Percentiles rank a stretch among this genome's conserved stretches.
Evolutionary conservation across 2,329 filamentous ascomycete genomes (phyloP).

Genomic region (Hypoxylon sp.): DNA sequence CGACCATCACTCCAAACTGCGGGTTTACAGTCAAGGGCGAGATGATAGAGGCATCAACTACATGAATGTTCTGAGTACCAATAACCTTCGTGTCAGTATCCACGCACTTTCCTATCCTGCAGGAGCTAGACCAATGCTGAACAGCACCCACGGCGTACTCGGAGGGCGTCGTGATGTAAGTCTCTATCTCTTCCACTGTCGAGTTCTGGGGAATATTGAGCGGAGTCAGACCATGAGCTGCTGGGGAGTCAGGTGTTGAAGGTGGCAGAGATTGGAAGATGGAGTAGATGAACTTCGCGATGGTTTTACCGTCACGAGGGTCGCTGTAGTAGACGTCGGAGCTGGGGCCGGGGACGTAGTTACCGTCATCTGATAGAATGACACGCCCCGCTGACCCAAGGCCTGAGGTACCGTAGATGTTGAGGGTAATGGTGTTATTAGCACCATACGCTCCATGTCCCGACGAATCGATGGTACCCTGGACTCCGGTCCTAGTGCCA

Average conservation of each 20-base stretch:
- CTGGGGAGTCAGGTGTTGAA: slow-evolving; percentile 48
- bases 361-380: slow-evolving; percentile 56
- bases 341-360: slow-evolving; percentile 59
- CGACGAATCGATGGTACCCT: slow-evolving; percentile 65
- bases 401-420: slow-evolving; percentile 69
- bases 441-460: slow-evolving; percentile 58
- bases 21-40: slow-evolving; percentile 67
- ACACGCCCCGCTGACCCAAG: slow-evolving; percentile 63
- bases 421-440: slow-evolving; percentile 66
- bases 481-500: slow-evolving; percentile 59
- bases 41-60: slow-evolving; percentile 65
- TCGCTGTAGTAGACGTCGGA: slow-evolving; percentile 62
- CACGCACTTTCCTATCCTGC: slow-evolving; percentile 64
- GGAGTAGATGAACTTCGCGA: slow-evolving; percentile 64
- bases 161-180: slow-evolving; percentile 63
- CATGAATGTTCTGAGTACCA: slow-evolving; percentile 64
- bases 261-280: slow-evolving; percentile 61
- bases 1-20: slow-evolving; percentile 67
- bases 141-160: slow-evolving; percentile 64
- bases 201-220: slow-evolving; percentile 62
- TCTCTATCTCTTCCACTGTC: slow-evolving; percentile 61
- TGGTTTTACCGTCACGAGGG: slow-evolving; percentile 61
- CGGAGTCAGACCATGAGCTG: slow-evolving; percentile 58
- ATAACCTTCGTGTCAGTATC: slow-evolving; percentile 61
- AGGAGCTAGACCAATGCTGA: slow-evolving; percentile 67